Conservation (phyloP, 1,284 basidiomycete species). For the Tylopilus sp. region DNA sequence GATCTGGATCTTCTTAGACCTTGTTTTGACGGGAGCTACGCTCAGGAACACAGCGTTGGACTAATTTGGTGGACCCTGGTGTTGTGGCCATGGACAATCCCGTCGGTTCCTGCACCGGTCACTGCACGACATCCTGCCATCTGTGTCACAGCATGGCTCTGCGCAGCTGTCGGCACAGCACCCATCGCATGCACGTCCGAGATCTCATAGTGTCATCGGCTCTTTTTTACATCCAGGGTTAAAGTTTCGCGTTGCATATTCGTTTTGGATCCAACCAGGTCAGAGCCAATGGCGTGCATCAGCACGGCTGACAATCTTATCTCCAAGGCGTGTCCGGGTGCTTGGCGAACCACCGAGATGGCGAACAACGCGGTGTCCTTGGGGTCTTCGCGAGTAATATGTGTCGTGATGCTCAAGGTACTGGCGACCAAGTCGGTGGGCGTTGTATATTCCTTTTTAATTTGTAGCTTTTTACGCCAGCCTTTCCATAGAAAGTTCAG, state of each 20-base stretch:
- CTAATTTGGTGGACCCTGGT: constrained; percentile 11
- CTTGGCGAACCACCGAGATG: constrained; percentile 22
- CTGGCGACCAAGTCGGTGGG: constrained; percentile 30
- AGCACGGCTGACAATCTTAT: constrained; percentile 30
- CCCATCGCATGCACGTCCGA: constrained; percentile 2
- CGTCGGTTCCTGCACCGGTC: constrained; percentile 9
- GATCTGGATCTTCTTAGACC: constrained; percentile 17
- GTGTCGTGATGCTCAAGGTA: constrained; percentile 32
- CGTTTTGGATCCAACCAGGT: constrained; percentile 8
- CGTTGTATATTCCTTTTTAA: constrained; percentile 26
- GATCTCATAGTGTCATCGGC: constrained; percentile 8
- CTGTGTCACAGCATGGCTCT: constrained; percentile 18
- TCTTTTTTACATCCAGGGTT: constrained; percentile 12
- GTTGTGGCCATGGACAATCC: constrained; percentile 14
- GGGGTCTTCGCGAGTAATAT: constrained; percentile 28
- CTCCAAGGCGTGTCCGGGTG: constrained; percentile 17
- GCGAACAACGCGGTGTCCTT: constrained; percentile 28
- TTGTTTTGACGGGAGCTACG: constrained; percentile 4
- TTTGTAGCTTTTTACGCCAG: constrained; percentile 29
- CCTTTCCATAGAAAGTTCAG: constrained; percentile 24
- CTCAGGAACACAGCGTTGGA: constrained; percentile 10
- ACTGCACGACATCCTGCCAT: constrained; percentile 21
- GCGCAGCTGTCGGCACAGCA: constrained; percentile 3
- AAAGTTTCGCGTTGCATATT: constrained; percentile 14
- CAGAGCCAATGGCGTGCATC: constrained; percentile 10